Conservation (phyloP, 2,329 filamentous ascomycete species). For the Huntiella omanensis region DNA sequence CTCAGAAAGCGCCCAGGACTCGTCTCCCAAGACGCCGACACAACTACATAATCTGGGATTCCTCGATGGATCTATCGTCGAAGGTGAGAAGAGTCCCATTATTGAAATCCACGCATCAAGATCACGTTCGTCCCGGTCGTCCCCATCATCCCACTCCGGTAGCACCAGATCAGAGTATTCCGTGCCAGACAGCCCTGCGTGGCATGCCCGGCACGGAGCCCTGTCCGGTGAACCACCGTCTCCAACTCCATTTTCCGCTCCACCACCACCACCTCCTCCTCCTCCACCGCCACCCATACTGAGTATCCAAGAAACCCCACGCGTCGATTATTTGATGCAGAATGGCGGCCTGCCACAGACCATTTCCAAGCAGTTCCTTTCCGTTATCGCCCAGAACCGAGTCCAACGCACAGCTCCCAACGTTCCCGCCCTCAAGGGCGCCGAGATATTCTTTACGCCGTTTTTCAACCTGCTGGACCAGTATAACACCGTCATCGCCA, state of each 20-base stretch:
- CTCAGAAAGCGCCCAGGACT: slow-evolving; percentile 30
- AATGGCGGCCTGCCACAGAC: slow-evolving; percentile 62
- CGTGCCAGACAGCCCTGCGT: not conserved
- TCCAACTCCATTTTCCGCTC: slow-evolving; percentile 19
- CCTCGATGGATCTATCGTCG: slow-evolving; percentile 6
- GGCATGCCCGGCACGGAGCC: slow-evolving; percentile 5
- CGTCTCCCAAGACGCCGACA: slow-evolving; percentile 43
- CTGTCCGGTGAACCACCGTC: slow-evolving; percentile 20
- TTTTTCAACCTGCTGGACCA: slow-evolving; percentile 71
- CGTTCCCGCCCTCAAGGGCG: slow-evolving; percentile 45
- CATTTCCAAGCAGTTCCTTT: slow-evolving; percentile 55
- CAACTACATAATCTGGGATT: slow-evolving; percentile 19
- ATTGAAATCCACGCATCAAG: not conserved
- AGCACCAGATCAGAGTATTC: slow-evolving; percentile 1
- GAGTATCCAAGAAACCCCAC: slow-evolving; percentile 50
- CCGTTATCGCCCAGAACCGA: slow-evolving; percentile 32
- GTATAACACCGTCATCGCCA: slow-evolving; percentile 63
- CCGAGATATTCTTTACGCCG: slow-evolving; percentile 60
- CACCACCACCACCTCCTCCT: slow-evolving; percentile 30
- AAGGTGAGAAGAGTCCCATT: slow-evolving; percentile 11
- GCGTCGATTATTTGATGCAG: slow-evolving; percentile 81
- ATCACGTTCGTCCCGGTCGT: slow-evolving; percentile 4
- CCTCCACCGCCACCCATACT: slow-evolving; percentile 63
- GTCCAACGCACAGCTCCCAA: slow-evolving; percentile 38
- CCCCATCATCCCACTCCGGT: not conserved